Evolutionary conservation across 73 alveolate species (phyloP).

Genomic region (Paramecium biaurelia): DNA sequence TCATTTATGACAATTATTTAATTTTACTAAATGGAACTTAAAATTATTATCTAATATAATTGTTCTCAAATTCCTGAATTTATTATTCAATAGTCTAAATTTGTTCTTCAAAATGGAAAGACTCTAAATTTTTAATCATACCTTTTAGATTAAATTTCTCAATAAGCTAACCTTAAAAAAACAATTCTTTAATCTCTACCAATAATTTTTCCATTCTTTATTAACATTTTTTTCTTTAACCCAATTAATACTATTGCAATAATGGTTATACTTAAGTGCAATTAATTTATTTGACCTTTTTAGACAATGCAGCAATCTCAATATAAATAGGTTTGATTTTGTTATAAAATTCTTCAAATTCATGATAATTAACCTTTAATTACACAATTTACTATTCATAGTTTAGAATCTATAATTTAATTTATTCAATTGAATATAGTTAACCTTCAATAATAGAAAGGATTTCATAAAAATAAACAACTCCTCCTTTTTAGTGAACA

Average conservation of each 20-base stretch:
- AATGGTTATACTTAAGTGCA: neutral
- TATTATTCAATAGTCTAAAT: neutral
- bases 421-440: neutral
- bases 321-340: neutral
- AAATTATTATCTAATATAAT: neutral
- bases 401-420: neutral
- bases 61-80: neutral
- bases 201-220: neutral
- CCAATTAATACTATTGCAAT: neutral
- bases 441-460: neutral
- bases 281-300: neutral
- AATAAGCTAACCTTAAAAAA: neutral
- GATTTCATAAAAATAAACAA: neutral
- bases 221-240: neutral
- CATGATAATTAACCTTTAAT: neutral
- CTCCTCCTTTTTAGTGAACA: neutral
- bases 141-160: neutral
- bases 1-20: neutral
- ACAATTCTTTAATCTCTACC: neutral
- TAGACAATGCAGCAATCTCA: neutral
- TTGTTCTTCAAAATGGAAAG: neutral
- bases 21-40: neutral
- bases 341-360: neutral
- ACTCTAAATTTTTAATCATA: neutral
- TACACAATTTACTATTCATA: neutral